Evolutionary conservation across 2,329 filamentous ascomycete species (phyloP), one percentile per base, ranked within the genome.

Genomic region (Aspergillus sp.): DNA sequence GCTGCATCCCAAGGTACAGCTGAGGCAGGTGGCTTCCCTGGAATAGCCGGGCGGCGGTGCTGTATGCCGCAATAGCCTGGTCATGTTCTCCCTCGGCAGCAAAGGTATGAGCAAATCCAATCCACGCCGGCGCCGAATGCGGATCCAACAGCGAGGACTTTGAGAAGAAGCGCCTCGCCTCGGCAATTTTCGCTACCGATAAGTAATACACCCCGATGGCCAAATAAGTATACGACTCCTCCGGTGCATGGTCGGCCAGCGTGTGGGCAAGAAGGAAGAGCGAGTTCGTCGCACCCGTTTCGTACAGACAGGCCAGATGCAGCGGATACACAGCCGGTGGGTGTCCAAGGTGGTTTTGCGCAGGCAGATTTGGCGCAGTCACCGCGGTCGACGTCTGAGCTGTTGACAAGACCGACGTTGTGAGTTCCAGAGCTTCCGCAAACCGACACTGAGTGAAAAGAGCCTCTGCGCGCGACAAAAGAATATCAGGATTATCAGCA

Each of bases 101-200:
- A 56, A 98, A 98, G 0, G 91, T 98, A 58, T 98, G 93, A 1
- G 91, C 91, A 53, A 98, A 98, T 1, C 93, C 91, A 43, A 98
- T 96, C 91, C 91, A 98, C 3, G 91, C 91, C 1, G 91, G 85
- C 0, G 89, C 89, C 49, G 94, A 98, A 63, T 96, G 89, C 5
- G 89, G 84, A 53, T 98, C 88, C 80, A 98, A 89, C 68, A 96
- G 82, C 44, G 85, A 93, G 4, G 93, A 84, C 62, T 98, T 98
- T 51, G 85, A 93, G 60, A 98, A 98, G 67, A 91, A 98, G 24
- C 89, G 78, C 8, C 91, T 78, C 7, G 93, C 88, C 61, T 98
- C 91, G 3, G 91, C 82, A 36, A 98, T 86, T 51, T 86, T 88
- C 46, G 78, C 76, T 33, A 88, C 94, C 11, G 81, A 72, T 42